Evolutionary conservation across 768 basidiomycete genomes (phyloP), one percentile per base, ranked within the genome.

Genomic region (Lactarius akahatsu): DNA sequence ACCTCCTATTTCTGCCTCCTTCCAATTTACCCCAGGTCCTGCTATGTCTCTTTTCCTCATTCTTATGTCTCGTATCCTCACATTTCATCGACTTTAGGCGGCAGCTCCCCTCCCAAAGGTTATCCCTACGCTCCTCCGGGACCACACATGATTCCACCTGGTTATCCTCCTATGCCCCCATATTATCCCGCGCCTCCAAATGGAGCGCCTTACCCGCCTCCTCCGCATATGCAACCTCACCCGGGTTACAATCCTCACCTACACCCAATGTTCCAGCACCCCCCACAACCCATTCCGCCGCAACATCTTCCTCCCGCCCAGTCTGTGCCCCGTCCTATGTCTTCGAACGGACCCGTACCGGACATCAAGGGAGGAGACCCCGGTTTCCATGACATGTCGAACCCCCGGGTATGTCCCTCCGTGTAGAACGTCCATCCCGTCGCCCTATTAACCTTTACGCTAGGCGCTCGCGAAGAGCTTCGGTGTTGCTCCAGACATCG

Each of bases 351-450:
- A 41, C 70, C 23, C 70, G 77, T 57, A 32, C 52, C 52, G 4
- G 77, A 83, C 63, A 83, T 86, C 71, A 90, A 86, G 73, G 91
- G 90, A 59, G 85, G 87, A 70, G 92, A 94, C 73, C 92, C 92
- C 4, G 84, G 89, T 66, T 83, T 86, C 7, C 87, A 91, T 69
- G 90, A 94, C 75, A 83, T 93, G 81, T 89, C 90, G 59, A 86
- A 83, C 73, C 83, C 88, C 8, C 85, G 84, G 69, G 86, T 85
- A 70, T 56, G 76, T 73, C 56, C 8, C 54, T 32, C 6, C 5
- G 16, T 30, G 34, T 7, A 13, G 38, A 13, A 9, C 10, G 36
- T 2, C 16, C 32, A 34, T 61, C 28, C 59, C 41, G 59, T 76
- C 50, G 15, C 50, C 26, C 1, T 16, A 71, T 55, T 54, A 36